Evolutionary conservation across 768 basidiomycete genomes (phyloP).

Genomic region (Pleurotus pulmonarius): DNA sequence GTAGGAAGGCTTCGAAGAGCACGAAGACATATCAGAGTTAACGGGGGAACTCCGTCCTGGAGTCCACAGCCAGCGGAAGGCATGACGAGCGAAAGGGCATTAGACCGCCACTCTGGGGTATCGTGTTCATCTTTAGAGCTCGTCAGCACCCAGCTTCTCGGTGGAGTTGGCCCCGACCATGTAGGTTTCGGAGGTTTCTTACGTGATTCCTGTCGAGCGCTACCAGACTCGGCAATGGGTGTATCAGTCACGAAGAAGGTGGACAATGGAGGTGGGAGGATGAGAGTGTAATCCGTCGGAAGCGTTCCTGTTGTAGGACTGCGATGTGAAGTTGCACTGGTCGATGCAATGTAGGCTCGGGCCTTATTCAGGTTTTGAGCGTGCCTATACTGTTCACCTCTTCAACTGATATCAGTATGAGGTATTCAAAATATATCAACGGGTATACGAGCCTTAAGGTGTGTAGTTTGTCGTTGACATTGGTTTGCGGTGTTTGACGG

Average conservation of each 20-base stretch:
- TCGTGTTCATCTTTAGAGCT: slow-evolving; percentile 21
- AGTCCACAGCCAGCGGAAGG: slow-evolving; percentile 16
- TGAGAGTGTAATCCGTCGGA: slow-evolving; percentile 12
- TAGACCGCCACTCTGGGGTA: slow-evolving; percentile 44
- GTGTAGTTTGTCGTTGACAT: slow-evolving; percentile 47
- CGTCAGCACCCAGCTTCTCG: slow-evolving; percentile 53
- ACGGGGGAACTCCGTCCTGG: slow-evolving; percentile 37
- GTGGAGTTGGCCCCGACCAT: slow-evolving; percentile 47
- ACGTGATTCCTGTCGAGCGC: not conserved
- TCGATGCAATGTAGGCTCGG: slow-evolving; percentile 23
- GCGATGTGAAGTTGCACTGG: not conserved
- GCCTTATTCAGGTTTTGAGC: slow-evolving; percentile 49
- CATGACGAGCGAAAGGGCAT: slow-evolving; percentile 54
- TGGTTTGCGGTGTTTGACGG: not conserved
- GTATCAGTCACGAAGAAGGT: slow-evolving; percentile 45
- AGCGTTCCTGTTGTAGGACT: slow-evolving; percentile 2
- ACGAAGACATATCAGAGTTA: slow-evolving; percentile 57
- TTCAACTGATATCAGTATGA: slow-evolving; percentile 17
- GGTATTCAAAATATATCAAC: not conserved
- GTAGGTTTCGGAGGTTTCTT: slow-evolving; percentile 8
- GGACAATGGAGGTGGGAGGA: slow-evolving; percentile 16
- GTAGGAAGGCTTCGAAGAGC: slow-evolving; percentile 35
- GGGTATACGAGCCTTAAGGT: slow-evolving; percentile 40
- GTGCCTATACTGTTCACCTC: slow-evolving; percentile 72
- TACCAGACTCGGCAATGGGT: slow-evolving; percentile 28